Evolutionary conservation across 192 early-diverging fungal genomes (phyloP).

Genomic region (Coemansia sp.): DNA sequence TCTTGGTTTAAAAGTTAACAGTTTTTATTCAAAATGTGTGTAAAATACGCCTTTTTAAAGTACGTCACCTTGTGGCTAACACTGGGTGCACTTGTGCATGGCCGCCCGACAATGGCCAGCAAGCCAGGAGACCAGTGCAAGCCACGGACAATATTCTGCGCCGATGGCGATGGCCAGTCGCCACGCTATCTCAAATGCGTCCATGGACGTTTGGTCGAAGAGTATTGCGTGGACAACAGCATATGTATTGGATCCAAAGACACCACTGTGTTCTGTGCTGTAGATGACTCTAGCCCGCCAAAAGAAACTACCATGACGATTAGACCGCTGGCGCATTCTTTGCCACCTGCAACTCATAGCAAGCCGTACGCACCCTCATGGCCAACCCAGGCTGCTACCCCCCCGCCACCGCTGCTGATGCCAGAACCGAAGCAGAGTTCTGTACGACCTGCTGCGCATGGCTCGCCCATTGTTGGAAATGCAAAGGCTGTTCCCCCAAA

Average conservation of each 20-base stretch:
- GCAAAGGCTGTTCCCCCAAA: conserved; percentile 1
- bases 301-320: conserved; percentile 7
- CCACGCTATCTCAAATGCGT: conserved; percentile 43
- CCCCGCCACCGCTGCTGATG: conserved; percentile 3
- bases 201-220: conserved; percentile 27
- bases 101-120: conserved; percentile 12
- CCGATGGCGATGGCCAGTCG: conserved; percentile 41
- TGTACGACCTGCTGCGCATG: neutral
- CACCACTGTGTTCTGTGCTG: conserved; percentile 40
- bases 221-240: conserved; percentile 20
- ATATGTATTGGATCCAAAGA: conserved; percentile 46
- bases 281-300: conserved; percentile 1
- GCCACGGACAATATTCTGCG: conserved; percentile 44
- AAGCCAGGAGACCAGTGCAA: conserved; percentile 24
- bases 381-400: conserved; percentile 1
- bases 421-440: neutral
- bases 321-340: conserved; percentile 3
- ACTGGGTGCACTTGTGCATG: conserved; percentile 10
- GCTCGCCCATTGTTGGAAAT: neutral
- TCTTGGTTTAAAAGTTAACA: no score
- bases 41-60: conserved; percentile 8
- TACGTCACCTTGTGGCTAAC: conserved; percentile 11
- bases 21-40: neutral
- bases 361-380: neutral
- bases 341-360: neutral